phyloP scores from a whole-genome alignment of 176 grass and related monocot species.

The Echinochloa phyllopogon region DNA sequence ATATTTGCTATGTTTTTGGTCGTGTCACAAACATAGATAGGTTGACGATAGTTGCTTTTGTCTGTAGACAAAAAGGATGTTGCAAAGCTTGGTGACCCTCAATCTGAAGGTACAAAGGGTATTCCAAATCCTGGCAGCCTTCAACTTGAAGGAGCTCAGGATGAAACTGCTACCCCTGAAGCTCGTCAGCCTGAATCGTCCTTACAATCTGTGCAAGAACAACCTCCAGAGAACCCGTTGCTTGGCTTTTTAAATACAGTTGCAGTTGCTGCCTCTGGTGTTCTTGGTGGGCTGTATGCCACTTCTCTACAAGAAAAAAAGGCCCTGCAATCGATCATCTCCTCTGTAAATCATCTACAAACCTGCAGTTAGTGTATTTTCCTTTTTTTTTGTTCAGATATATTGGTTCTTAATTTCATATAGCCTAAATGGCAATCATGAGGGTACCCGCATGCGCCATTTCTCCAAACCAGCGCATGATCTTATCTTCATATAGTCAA shows the following conservation, averaged over 20 bases:
- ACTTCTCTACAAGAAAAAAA: constrained; percentile 83
- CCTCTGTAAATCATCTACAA: constrained; percentile 83
- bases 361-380: constrained; percentile 44
- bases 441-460: neutral
- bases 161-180: constrained; percentile 32
- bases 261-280: constrained; percentile 73
- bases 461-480: neutral
- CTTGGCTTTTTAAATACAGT: constrained; percentile 60
- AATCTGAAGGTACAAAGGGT: constrained; percentile 15
- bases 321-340: constrained; percentile 68
- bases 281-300: constrained; percentile 88
- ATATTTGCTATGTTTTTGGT: constrained; percentile 3
- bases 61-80: constrained; percentile 47
- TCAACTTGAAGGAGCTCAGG: constrained; percentile 36
- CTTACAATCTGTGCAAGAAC: constrained; percentile 45
- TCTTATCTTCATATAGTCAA: neutral
- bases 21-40: constrained; percentile 10
- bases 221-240: constrained; percentile 65
- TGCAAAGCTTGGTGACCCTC: constrained; percentile 35
- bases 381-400: constrained; percentile 18
- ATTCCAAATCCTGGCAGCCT: neutral
- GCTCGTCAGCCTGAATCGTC: constrained; percentile 32
- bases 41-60: constrained; percentile 25
- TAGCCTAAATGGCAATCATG: constrained; percentile 24
- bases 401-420: constrained; percentile 23